Conservation (phyloP, 1,139 yeast genomes). For the Yamadazyma atmosphaerica region DNA sequence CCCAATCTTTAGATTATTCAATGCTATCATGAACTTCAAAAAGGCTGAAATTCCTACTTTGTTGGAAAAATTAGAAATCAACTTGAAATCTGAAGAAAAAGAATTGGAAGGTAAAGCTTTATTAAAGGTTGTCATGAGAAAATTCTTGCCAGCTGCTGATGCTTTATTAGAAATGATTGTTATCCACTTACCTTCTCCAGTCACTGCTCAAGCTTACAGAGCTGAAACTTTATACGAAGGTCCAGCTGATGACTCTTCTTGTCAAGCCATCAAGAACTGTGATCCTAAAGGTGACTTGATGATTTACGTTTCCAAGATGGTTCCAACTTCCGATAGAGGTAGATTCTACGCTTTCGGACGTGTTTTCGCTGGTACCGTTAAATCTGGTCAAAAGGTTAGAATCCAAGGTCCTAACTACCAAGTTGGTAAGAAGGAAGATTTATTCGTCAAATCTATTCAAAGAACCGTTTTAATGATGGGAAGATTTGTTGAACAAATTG, state of each 20-base stretch:
- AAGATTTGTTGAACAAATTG: constrained; percentile 96
- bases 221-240: constrained; percentile 99
- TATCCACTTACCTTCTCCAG: constrained; percentile 98
- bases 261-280: constrained; percentile 95
- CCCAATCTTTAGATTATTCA: constrained; percentile 87
- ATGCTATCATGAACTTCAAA: constrained; percentile 57
- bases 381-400: constrained; percentile 98
- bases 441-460: constrained; percentile 96
- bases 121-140: constrained; percentile 98
- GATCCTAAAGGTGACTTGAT: constrained; percentile 98
- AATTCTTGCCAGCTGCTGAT: constrained; percentile 99
- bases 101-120: constrained; percentile 98
- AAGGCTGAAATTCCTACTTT: constrained; percentile 91
- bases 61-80: constrained; percentile 89
- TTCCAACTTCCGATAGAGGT: constrained; percentile 99
- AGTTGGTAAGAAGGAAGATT: constrained; percentile 97
- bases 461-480: constrained; percentile 99
- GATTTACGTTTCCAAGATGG: constrained; percentile 99
- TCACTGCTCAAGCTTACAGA: constrained; percentile 98
- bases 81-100: constrained; percentile 90
- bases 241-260: constrained; percentile 92
- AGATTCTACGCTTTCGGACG: constrained; percentile 99
- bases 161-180: constrained; percentile 99
- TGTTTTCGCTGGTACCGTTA: constrained; percentile 99
- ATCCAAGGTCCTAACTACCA: constrained; percentile 99